Evolutionary conservation across 768 basidiomycete genomes (phyloP), one percentile per base, ranked within the genome.

Genomic region (Mycena chlorophos): DNA sequence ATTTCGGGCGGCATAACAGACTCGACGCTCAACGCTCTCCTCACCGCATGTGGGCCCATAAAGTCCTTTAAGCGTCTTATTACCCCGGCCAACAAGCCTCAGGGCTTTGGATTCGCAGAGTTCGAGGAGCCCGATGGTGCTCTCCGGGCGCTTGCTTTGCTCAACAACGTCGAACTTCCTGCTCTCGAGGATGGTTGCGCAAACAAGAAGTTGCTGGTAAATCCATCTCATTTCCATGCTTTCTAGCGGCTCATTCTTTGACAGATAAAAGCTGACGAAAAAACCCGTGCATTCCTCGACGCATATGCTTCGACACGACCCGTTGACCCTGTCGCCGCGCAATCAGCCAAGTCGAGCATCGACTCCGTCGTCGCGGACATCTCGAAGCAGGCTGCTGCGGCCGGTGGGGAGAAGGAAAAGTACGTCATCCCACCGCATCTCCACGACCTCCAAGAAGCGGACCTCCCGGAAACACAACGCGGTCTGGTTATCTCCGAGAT

Each of bases 31-130:
- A 91, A 90, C 66, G 79, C 81, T 58, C 78, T 98, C 46, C 78
- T 98, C 19, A 72, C 78, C 57, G 87, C 94, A 26, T 98, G 94
- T 64, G 97, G 97, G 14, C 84, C 87, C 3, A 77, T 98, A 56
- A 85, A 86, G 56, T 92, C 91, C 1, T 91, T 99, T 75, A 98
- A 95, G 64, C 87, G 95, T 16, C 85, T 95, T 22, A 90, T 91
- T 43, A 95, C 94, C 2, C 91, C 94, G 23, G 87, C 90, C 17
- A 92, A 95, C 66, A 92, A 95, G 70, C 90, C 95, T 5, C 91
- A 95, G 75, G 94, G 93, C 2, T 98, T 98, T 67, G 97, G 95
- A 10, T 99, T 98, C 71, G 96, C 93, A 47, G 91, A 96, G 69
- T 98, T 84, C 67, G 91, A 95, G 68, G 95, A 95, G 52, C 92